phyloP scores from a whole-genome alignment of 805 yeast species.

The Wickerhamiella allomyrinae region DNA sequence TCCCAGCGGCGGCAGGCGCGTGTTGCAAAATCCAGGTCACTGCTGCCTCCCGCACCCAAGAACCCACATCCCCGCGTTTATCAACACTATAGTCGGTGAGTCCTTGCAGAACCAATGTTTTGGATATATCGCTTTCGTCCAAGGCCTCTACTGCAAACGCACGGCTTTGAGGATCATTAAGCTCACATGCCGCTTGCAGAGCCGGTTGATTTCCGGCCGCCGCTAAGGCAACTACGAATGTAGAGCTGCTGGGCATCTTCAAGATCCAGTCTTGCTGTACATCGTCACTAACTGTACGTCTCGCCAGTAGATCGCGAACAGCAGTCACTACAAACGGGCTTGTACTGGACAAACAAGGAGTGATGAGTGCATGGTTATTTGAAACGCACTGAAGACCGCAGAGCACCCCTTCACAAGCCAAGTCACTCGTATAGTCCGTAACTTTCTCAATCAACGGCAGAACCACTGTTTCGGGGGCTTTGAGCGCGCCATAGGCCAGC shows the following conservation, averaged over 20 bases:
- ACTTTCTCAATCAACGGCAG: background rate
- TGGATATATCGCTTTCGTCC: background rate
- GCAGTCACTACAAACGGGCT: background rate
- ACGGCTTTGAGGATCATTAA: slow-evolving; percentile 12
- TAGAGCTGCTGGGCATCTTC: slow-evolving; percentile 4
- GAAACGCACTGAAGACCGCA: background rate
- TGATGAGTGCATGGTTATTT: background rate
- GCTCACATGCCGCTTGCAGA: slow-evolving; percentile 2
- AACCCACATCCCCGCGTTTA: slow-evolving; percentile 86
- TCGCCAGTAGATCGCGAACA: background rate
- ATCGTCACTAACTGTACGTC: background rate
- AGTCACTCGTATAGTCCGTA: slow-evolving; percentile 6
- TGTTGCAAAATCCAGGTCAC: slow-evolving; percentile 27
- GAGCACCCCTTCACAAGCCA: slow-evolving; percentile 4
- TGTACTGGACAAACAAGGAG: background rate
- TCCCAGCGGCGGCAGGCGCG: background rate
- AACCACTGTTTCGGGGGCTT: background rate
- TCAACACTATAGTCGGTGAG: slow-evolving; percentile 69
- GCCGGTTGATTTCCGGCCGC: background rate
- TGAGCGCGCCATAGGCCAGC: slow-evolving; percentile 8
- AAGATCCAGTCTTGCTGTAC: slow-evolving; percentile 4
- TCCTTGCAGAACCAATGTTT: slow-evolving; percentile 23
- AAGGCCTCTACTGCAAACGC: slow-evolving; percentile 8
- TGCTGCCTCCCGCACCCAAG: slow-evolving; percentile 45
- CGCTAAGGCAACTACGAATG: slow-evolving; percentile 11